phyloP scores from a whole-genome alignment of 2,329 filamentous ascomycete genomes.

The Pleomassaria siparia region DNA sequence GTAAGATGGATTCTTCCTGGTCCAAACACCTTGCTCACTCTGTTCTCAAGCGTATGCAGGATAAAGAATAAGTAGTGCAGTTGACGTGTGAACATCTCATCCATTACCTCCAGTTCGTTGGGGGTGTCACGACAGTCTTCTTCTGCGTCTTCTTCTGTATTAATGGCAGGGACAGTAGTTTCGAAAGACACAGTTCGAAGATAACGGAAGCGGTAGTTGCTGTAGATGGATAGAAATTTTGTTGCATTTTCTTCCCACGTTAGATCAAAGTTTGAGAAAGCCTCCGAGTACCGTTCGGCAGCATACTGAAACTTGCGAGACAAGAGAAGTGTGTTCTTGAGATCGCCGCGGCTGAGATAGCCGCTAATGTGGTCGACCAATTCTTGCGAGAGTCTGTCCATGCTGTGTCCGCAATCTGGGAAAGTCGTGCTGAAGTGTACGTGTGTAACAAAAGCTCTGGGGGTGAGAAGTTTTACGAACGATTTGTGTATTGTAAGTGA shows the following conservation, averaged over 20 bases:
- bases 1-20: not conserved
- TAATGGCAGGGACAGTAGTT: not conserved
- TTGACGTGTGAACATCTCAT: not conserved
- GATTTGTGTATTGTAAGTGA: no score
- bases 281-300: slow-evolving; percentile 5
- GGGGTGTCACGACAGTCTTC: slow-evolving; percentile 3
- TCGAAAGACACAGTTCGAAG: not conserved
- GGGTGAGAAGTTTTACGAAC: no score
- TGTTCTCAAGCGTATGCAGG: not conserved
- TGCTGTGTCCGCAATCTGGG: no score
- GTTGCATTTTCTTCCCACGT: not conserved
- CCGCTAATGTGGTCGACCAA: slow-evolving; percentile 7
- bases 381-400: slow-evolving; percentile 9
- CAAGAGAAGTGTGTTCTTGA: slow-evolving; percentile 5
- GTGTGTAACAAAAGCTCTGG: no score
- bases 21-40: not conserved
- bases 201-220: not conserved
- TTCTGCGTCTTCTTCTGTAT: not conserved
- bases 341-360: slow-evolving; percentile 2
- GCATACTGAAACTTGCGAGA: slow-evolving; percentile 9
- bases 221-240: not conserved
- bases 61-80: not conserved
- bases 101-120: not conserved
- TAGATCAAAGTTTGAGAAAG: slow-evolving; percentile 1
- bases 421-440: no score